These are phyloP conservation scores for Phoma herbarum DNA, from an alignment of 2,329 filamentous ascomycete species.

Conservation along the genomic window DNA sequence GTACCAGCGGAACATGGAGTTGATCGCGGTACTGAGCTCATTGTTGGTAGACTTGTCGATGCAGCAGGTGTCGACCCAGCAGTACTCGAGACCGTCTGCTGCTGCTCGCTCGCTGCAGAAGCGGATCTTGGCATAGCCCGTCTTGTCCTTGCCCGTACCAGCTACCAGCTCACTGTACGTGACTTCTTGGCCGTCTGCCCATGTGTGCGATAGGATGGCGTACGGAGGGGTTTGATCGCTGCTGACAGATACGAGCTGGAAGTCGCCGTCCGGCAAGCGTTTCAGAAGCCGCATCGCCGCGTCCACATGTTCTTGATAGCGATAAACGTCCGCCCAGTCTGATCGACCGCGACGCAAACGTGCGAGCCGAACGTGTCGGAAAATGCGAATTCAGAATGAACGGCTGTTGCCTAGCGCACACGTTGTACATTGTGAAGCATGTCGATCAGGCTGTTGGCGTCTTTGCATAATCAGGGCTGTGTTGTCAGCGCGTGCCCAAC, in stretches of 20 bases:
- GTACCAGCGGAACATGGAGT: background rate
- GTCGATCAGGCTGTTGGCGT: too few relatives aligned
- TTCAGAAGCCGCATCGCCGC: background rate
- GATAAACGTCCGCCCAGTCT: background rate
- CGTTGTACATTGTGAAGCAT: too few relatives aligned
- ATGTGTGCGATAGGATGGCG: conserved; percentile 34
- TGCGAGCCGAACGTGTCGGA: too few relatives aligned
- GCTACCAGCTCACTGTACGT: conserved; percentile 26
- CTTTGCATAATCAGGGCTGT: too few relatives aligned
- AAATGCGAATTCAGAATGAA: too few relatives aligned
- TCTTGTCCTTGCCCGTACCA: conserved; percentile 24
- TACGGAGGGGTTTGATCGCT: conserved; percentile 3
- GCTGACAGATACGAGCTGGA: conserved; percentile 5
- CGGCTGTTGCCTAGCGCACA: too few relatives aligned
- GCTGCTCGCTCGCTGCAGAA: background rate
- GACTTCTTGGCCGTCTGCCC: conserved; percentile 28
- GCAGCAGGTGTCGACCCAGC: background rate
- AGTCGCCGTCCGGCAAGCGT: background rate
- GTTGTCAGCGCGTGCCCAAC: too few relatives aligned
- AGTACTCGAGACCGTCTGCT: background rate
- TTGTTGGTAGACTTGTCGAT: background rate
- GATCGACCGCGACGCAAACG: too few relatives aligned
- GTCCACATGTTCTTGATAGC: background rate
- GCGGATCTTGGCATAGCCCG: conserved; percentile 20
- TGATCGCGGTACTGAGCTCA: background rate